Evolutionary conservation across 345 rosid genomes (phyloP), one percentile per base, ranked within the genome.

Genomic region (Brassica cretica): DNA sequence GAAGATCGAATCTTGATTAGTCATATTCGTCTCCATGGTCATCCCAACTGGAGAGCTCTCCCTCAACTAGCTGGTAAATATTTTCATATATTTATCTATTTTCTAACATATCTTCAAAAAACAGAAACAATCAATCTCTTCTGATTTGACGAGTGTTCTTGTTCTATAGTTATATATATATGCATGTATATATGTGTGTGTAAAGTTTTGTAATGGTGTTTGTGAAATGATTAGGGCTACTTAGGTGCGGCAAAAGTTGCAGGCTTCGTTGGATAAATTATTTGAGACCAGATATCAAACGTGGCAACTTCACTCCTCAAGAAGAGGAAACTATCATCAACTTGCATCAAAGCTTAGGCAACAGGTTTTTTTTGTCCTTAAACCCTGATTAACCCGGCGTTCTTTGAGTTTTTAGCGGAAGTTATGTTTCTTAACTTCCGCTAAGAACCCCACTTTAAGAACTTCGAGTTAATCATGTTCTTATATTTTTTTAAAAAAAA

Each of bases 231-330:
- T 29, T 77, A 89, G 94, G 90, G 55, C 71, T 88, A 76, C 77
- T 44, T 51, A 79, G 94, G 68, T 78, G 86, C 12, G 90, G 91
- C 25, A 89, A 89, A 84, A 89, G 94, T 82, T 89, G 91, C 82
- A 84, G 91, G 71, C 88, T 89, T 63, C 84, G 91, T 56, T 89
- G 94, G 94, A 37, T 86, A 76, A 89, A 89, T 69, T 88, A 89
- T 74, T 76, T 89, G 37, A 83, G 66, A 69, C 94, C 91, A n/a
- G 78, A 72, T 59, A 63, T 89, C 55, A 88, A 82, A 70, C 90
- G 70, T 58, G 94, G 94, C 68, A 87, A 84, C 49, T 83, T 89
- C 86, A 85, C 70, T 21, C 41, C 10, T 51, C 83, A 79, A 59
- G 91, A 88, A 88, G 88, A 82, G 18, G 82, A 85, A 25, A 81